A percentile compares a stretch with the other conserved stretches of the same genome.
Conservation (phyloP, 176 grass and related monocot genomes). For the Musa beccarii region DNA sequence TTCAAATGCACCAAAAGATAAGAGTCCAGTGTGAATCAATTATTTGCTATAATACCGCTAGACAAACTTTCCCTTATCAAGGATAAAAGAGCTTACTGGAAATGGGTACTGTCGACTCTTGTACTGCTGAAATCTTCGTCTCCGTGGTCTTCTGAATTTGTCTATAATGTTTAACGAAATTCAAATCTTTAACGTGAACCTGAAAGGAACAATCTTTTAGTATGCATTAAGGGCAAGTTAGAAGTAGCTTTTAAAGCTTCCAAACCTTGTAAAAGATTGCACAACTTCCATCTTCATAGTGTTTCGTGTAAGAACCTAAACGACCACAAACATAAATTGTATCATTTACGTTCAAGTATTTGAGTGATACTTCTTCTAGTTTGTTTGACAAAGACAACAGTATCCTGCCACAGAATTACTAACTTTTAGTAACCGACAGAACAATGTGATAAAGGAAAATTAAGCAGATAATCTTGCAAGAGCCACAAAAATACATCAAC, state of each 20-base stretch:
- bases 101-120: constrained; percentile 1
- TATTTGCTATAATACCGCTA: background rate
- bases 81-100: constrained; percentile 20
- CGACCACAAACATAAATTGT: constrained; percentile 39
- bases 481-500: background rate
- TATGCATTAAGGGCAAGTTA: background rate
- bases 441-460: background rate
- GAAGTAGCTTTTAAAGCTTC: background rate
- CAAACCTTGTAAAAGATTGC: constrained; percentile 37
- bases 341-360: constrained; percentile 46
- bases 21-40: background rate
- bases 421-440: constrained; percentile 6
- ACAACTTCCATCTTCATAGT: constrained; percentile 17
- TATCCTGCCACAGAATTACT: constrained; percentile 30
- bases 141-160: constrained; percentile 10
- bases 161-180: constrained; percentile 34
- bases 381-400: constrained; percentile 7
- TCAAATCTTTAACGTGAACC: constrained; percentile 38
- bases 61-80: background rate
- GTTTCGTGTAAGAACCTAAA: constrained; percentile 25
- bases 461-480: background rate
- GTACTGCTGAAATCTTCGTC: background rate
- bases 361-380: constrained; percentile 32
- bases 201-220: constrained; percentile 4
- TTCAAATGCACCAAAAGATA: background rate